Evolutionary conservation across 2,329 filamentous ascomycete species (phyloP).

Genomic region (Gyromitra esculenta): DNA sequence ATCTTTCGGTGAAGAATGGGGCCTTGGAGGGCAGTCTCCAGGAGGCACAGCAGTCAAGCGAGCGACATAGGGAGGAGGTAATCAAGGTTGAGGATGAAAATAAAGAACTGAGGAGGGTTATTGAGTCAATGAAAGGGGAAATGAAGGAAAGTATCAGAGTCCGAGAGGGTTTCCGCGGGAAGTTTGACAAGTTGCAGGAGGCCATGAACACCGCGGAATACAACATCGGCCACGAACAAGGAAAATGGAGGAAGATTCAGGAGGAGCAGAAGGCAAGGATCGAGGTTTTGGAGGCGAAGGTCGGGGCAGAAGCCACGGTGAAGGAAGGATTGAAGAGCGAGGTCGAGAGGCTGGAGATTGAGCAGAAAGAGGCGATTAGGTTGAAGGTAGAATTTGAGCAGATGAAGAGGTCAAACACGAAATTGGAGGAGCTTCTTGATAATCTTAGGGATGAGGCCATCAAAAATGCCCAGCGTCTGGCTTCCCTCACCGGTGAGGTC

Average conservation of each 20-base stretch:
- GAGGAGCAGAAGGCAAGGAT: slow-evolving; percentile 80
- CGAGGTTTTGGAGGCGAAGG: slow-evolving; percentile 78
- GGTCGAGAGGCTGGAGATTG: slow-evolving; percentile 72
- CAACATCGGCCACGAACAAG: slow-evolving; percentile 84
- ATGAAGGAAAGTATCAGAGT: slow-evolving; percentile 86
- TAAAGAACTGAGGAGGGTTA: slow-evolving; percentile 76
- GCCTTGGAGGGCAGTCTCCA: slow-evolving; percentile 68
- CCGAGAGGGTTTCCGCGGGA: slow-evolving; percentile 82
- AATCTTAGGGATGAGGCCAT: slow-evolving; percentile 62
- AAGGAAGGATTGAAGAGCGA: slow-evolving; percentile 74
- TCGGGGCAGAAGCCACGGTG: slow-evolving; percentile 78
- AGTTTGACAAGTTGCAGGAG: slow-evolving; percentile 84
- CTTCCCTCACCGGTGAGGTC: slow-evolving; percentile 60
- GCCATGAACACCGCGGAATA: slow-evolving; percentile 83
- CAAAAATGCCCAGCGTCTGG: slow-evolving; percentile 52
- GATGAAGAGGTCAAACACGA: slow-evolving; percentile 54
- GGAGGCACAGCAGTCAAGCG: slow-evolving; percentile 70
- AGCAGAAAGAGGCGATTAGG: slow-evolving; percentile 71
- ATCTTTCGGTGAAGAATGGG: slow-evolving; percentile 69
- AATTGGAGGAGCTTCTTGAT: slow-evolving; percentile 65
- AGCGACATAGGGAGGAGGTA: slow-evolving; percentile 69
- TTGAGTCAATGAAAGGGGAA: slow-evolving; percentile 78
- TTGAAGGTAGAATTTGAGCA: slow-evolving; percentile 57
- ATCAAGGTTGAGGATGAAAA: slow-evolving; percentile 70
- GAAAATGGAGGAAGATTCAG: slow-evolving; percentile 79